Base-by-base conservation (phyloP, 768 basidiomycete species). In the Lactarius deliciosus region DNA sequence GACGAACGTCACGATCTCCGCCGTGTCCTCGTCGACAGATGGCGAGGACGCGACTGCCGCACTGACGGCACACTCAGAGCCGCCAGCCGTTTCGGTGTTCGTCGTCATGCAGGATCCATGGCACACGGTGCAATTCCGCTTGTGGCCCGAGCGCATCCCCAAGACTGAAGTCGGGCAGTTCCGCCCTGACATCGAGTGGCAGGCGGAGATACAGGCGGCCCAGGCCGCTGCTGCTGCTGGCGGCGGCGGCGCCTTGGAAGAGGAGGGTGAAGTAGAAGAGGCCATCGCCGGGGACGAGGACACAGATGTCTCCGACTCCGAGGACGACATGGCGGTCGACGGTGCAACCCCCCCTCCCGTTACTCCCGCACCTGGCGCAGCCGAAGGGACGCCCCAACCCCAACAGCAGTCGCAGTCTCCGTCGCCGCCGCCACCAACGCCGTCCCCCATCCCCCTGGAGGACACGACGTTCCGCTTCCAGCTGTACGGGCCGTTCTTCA, bases 401-500 rank as follows among this genome's bases (percentile, higher is more conserved):
- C 60, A 56, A 22, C 60, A 16, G 18, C 32, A n/a, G 54, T 41
- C 30, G 13, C 32, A 16, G 54, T 41, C 40, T 25, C 36, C 61
- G 15, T 41, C 32, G 10, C 57, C 61, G 8, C 41, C 47, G n/a
- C 41, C 34, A 18, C 64, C 55, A 3, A 25, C 41, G 7, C 61
- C 43, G 6, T 5, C 54, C 9, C 66, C 15, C 3, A 38, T 63
- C 43, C 66, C 63, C 5, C 45, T 69, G 36, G 47, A 36, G 5
- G 66, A 68, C 57, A 69, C 69, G 38, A 68, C 69, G 18, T 69
- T 69, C 59, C 69, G 69, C 47, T 69, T 68, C 66, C 67, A 68
- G 57, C 36, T 69, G n/a, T 66, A 66, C 57, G 68, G 68, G 0
- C 60, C 65, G 8, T 63, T 60, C 61, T 67, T 69, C 60, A 68